phyloP scores from a whole-genome alignment of 2,329 filamentous ascomycete genomes.

The Verticillium albo-atrum region DNA sequence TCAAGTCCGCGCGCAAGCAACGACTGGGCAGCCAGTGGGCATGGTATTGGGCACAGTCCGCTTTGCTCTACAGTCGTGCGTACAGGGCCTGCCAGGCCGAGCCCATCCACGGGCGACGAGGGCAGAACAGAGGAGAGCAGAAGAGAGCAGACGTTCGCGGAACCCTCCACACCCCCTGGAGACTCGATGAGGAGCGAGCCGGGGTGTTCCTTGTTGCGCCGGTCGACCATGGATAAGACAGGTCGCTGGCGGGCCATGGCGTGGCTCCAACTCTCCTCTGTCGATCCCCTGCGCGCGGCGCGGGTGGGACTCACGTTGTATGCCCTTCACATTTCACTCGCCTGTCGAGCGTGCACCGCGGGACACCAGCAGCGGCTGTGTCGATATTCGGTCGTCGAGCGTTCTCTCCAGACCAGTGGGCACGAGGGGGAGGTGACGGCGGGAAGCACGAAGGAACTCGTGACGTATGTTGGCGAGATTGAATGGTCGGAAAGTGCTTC shows the following conservation, averaged over 20 bases:
- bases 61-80: background rate
- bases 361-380: background rate
- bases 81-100: background rate
- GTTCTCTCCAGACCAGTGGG: background rate
- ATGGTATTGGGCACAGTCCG: background rate
- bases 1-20: background rate
- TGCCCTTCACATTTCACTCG: too few relatives aligned
- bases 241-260: background rate
- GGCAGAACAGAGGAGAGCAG: background rate
- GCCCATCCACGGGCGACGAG: background rate
- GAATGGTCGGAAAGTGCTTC: background rate
- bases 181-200: background rate
- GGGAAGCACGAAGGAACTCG: background rate
- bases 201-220: background rate
- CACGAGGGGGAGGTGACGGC: background rate
- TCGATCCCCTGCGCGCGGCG: background rate
- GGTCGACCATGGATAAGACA: background rate
- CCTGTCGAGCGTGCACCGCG: background rate
- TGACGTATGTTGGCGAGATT: background rate
- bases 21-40: background rate
- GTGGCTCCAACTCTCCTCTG: background rate
- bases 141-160: background rate
- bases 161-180: background rate
- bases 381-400: background rate
- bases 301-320: too few relatives aligned